Evolutionary conservation across 2,329 filamentous ascomycete genomes (phyloP), one percentile per base, ranked within the genome.

Genomic region (Arthrobotrys pseudoclavata): DNA sequence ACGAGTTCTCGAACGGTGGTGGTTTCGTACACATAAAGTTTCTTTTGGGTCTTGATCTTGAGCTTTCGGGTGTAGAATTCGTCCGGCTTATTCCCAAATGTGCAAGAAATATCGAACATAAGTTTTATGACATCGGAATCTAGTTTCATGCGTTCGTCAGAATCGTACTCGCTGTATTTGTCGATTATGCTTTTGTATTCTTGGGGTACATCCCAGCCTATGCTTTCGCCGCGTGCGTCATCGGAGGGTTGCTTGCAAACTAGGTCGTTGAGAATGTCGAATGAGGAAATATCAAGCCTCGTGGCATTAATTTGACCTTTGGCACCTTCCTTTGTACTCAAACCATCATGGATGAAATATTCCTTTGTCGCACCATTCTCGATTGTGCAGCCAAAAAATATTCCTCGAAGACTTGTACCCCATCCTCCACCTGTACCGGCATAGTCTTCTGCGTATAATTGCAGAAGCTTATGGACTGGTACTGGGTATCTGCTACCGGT

Each of bases 1-100:
- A 57, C 31, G 31, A 57, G 53, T 40, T 57, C 53, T 15, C 31
- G 29, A 15, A 57, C 12, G 4, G 29, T 57, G 7, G 53, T 57
- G 2, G 31, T 57, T 10, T 37, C 29, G 18, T 57, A 40, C 3
- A 57, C 18, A 3, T 20, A 5, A 7, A 55, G 7, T 34, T 34
- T 34, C 1, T 20, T 31, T 34, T 34, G 9, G 26, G 34, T 34
- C n/a, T n/a, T 55, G 7, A 10, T 7, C 9, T 34, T 31, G 7
- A 55, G 26, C 6, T 34, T 55, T 20, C 26, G 50, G 50, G 50
- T 34, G 13, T 55, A 55, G 24, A 34, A 31, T 31, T 55, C 50
- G 26, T 55, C 50, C 15, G 50, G 53, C 7, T 57, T 37, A 7
- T 37, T 37, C 7, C 53, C 53, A n/a, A 57, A 57, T 12, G 31